phyloP scores from a whole-genome alignment of 148 eudicot species.

The Polygonum maritimum region DNA sequence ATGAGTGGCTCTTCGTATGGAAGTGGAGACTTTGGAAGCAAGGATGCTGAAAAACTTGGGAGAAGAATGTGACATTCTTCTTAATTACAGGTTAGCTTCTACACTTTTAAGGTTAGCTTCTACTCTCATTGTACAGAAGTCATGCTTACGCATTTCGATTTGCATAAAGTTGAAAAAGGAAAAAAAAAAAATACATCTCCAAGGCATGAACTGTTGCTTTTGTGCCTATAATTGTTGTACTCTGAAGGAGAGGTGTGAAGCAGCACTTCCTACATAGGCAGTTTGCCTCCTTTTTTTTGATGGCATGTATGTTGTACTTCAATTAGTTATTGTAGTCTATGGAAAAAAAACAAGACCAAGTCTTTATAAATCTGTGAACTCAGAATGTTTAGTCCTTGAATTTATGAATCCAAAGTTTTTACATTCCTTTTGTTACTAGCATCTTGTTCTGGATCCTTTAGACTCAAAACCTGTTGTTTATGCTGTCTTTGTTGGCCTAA shows the following conservation, averaged over 20 bases:
- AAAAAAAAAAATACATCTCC: not conserved
- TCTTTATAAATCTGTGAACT: not conserved
- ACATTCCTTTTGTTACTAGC: not conserved
- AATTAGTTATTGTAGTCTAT: not conserved
- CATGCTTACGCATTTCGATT: not conserved
- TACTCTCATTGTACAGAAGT: slow-evolving; percentile 1
- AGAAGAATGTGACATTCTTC: not conserved
- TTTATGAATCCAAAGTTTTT: not conserved
- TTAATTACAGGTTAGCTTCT: not conserved
- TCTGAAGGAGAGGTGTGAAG: not conserved
- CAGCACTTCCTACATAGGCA: not conserved
- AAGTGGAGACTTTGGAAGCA: slow-evolving; percentile 37
- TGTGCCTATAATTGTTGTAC: not conserved
- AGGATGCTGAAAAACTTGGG: slow-evolving; percentile 18
- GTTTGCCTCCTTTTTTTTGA: slow-evolving; percentile 1
- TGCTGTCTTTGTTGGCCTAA: not conserved
- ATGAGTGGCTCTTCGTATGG: slow-evolving; percentile 36
- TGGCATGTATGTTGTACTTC: slow-evolving; percentile 9
- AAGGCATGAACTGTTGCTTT: slow-evolving; percentile 4
- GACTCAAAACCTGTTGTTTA: not conserved
- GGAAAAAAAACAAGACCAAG: not conserved
- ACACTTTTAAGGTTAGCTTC: not conserved
- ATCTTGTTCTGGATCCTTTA: not conserved
- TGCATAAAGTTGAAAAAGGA: not conserved
- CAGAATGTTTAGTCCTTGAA: not conserved